A percentile compares a stretch with the other conserved stretches of the same genome.
phyloP scores from a whole-genome alignment of 2,329 filamentous ascomycete species.

The Colletotrichum noveboracense region DNA sequence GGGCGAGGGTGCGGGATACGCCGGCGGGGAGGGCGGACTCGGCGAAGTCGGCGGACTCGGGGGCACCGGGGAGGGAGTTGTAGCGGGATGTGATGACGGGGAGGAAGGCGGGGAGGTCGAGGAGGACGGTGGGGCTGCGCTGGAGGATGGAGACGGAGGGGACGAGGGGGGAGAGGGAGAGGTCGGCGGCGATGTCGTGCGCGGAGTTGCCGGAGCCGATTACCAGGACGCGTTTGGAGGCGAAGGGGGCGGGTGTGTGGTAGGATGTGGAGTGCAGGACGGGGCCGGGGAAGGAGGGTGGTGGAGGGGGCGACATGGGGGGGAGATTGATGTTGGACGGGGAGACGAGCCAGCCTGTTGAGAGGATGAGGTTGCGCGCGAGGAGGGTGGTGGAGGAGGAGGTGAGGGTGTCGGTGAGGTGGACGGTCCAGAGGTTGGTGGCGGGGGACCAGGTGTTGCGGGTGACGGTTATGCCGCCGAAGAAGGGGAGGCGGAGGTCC shows the following conservation, averaged over 20 bases:
- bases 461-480: neutral
- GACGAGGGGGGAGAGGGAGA: slow-evolving; percentile 47
- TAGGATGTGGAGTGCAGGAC: slow-evolving; percentile 49
- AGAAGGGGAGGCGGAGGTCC: slow-evolving; percentile 5
- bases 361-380: slow-evolving; percentile 49
- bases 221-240: slow-evolving; percentile 47
- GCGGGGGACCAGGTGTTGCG: neutral
- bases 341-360: slow-evolving; percentile 46
- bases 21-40: slow-evolving; percentile 49
- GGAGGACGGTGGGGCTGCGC: slow-evolving; percentile 53
- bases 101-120: slow-evolving; percentile 43
- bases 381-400: neutral
- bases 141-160: slow-evolving; percentile 57
- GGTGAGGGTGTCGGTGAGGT: neutral
- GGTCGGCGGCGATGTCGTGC: slow-evolving; percentile 56
- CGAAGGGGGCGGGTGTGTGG: slow-evolving; percentile 34
- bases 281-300: slow-evolving; percentile 41
- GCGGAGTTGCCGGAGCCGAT: slow-evolving; percentile 54
- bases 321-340: neutral
- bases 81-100: slow-evolving; percentile 43
- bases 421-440: too few relatives aligned
- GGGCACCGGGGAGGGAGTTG: slow-evolving; percentile 40
- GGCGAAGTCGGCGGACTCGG: slow-evolving; percentile 54
- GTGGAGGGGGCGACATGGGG: neutral
- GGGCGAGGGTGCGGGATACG: slow-evolving; percentile 48